Evolutionary conservation across 2,329 filamentous ascomycete species (phyloP), one percentile per base, ranked within the genome.

Genomic region (Annulohypoxylon truncatum): DNA sequence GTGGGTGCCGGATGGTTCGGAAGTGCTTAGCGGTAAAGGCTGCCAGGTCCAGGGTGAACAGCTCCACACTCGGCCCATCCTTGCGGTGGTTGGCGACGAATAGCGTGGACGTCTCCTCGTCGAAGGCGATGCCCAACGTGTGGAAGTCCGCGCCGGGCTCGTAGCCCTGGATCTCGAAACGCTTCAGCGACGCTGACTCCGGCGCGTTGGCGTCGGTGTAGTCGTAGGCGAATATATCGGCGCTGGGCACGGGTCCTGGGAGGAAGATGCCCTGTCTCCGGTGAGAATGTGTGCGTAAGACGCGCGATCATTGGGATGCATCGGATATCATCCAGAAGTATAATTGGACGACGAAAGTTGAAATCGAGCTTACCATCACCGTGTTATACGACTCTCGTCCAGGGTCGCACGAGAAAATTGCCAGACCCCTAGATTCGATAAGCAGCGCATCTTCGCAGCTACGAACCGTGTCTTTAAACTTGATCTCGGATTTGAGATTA

Each of bases 301-400:
- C 29, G 40, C 38, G 18, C 29, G 20, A 2, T 3, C 35, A 24
- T 28, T 22, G 7, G 47, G n/a, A 18, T 33, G 7, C 13, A 29
- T 18, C 28, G 15, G 26, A 24, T 12, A 33, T 46, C 5, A 6
- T n/a, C 15, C 24, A 33, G 24, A 33, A 12, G 1, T 12, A 18
- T 31, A 2, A 3, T 13, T 33, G 12, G 12, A 22, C 31, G 26
- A 40, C 6, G 5, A 33, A 35, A 6, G 12, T 12, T 3, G 33
- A 40, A 31, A 50, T 38, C 9, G 33, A 24, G 18, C 69, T 61
- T 44, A 73, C 80, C 78, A 81, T 79, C 63, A 81, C 79, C 1
- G 77, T 79, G 61, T 82, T 81, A 71, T 74, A 78, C 4, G 68
- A 73, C 58, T 81, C 80, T 10, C 79, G 72, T 2, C 79, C 80